Base-by-base conservation (phyloP, 257 asterid species). In the Rehmannia glutinosa region DNA sequence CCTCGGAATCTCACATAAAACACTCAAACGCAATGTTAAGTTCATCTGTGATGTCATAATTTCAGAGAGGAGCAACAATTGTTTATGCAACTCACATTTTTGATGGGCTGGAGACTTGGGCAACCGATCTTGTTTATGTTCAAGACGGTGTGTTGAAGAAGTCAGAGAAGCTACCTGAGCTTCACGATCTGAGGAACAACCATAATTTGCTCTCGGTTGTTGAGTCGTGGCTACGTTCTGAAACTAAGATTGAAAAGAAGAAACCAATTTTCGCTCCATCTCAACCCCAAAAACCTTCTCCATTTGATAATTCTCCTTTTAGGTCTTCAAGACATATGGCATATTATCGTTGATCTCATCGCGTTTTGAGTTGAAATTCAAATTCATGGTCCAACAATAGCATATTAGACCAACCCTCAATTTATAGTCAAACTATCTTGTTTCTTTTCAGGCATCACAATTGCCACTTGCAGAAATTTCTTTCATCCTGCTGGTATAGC, bases 21-120 rank as follows among this genome's bases (percentile, higher is more conserved):
- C 25, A 11, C 5, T n/a, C 20, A 35, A 66, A 6, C 36, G 4
- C 30, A 2, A 21, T 50, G 33, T 23, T 51, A 58, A 41, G 20
- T 42, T 61, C 30, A 42, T 54, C 23, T 23, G 25, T 53, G 30
- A n/a, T 61, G 12, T 58, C 68, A 17, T 60, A 64, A n/a, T n/a
- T 33, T 55, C 84, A 93, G 96, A 82, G 97, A 80, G 96, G 96
- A 69, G 97, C 99, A 24, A 86, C 99, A 13, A 82, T 93, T 77
- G 95, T 93, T 50, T 90, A 90, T 66, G 89, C 99, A 49, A 93
- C 99, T 12, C 99, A 90, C 78, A 93, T 93, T 13, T 93, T 93
- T 64, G 99, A 93, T 78, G 99, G 99, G 69, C 80, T 94, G 73
- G 97, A 94, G 77, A 85, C 85, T 8, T 94, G 97, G 99, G 95